Percentiles rank a stretch among this genome's conserved stretches.
Evolutionary conservation across 2,329 filamentous ascomycete species (phyloP).

Genomic region (Plectosphaerella cucumerina): DNA sequence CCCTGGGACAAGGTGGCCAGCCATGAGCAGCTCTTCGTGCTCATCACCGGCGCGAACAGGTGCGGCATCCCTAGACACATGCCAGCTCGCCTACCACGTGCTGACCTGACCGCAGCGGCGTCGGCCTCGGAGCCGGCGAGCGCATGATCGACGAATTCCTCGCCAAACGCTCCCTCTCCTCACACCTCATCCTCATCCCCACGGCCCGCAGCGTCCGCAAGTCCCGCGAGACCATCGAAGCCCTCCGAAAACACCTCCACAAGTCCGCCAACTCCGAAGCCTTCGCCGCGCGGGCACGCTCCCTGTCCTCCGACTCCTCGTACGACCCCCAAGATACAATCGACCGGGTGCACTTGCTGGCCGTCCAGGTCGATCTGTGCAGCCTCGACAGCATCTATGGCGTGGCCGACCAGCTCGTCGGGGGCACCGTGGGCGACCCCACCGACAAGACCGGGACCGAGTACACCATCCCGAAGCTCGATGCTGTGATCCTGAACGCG

Average conservation of each 20-base stretch:
- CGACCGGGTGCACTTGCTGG: constrained; percentile 52
- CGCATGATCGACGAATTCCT: constrained; percentile 91
- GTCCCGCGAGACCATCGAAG: constrained; percentile 64
- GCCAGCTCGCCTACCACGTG: background rate
- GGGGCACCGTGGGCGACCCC: constrained; percentile 41
- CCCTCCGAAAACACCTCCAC: constrained; percentile 60
- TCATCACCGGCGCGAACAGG: constrained; percentile 88
- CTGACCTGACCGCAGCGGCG: constrained; percentile 55
- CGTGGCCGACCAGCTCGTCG: constrained; percentile 42
- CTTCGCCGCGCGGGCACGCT: constrained; percentile 32
- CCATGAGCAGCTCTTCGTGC: constrained; percentile 53
- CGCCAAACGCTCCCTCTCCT: constrained; percentile 56
- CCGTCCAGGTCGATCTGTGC: constrained; percentile 57
- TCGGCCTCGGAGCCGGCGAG: constrained; percentile 79
- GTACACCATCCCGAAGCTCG: constrained; percentile 61
- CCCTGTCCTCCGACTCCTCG: constrained; percentile 8
- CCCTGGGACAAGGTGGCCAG: constrained; percentile 28
- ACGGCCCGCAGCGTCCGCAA: constrained; percentile 77
- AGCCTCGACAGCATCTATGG: constrained; percentile 46
- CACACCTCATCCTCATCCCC: constrained; percentile 74
- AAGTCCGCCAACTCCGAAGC: constrained; percentile 33
- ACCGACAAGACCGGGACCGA: constrained; percentile 26
- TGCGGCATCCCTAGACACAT: constrained; percentile 31
- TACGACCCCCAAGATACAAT: constrained; percentile 39
- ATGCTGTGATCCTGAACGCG: constrained; percentile 80